Evolutionary conservation across 352 stramenopile genomes (phyloP).

Genomic region (Pythium coloratum): DNA sequence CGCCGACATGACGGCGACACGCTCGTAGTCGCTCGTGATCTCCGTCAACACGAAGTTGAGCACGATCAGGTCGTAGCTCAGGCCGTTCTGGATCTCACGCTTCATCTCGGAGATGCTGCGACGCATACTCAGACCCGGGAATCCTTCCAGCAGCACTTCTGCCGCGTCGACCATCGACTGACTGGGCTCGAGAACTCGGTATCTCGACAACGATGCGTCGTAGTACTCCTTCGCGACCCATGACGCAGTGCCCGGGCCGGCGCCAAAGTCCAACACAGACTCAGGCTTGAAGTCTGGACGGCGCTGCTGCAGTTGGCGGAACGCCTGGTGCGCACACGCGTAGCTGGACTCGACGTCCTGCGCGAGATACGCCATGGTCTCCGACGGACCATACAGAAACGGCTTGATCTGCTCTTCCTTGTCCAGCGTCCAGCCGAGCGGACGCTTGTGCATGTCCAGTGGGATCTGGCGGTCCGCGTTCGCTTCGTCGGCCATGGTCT

Average conservation of each 20-base stretch:
- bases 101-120: conserved; percentile 74
- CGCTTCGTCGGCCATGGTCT: conserved; percentile 45
- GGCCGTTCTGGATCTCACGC: conserved; percentile 63
- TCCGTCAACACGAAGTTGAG: conserved; percentile 78
- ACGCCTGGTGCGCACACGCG: conserved; percentile 65
- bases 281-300: conserved; percentile 57
- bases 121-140: conserved; percentile 72
- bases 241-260: conserved; percentile 67
- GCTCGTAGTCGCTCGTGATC: conserved; percentile 83
- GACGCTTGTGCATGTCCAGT: conserved; percentile 76
- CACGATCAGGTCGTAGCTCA: conserved; percentile 79
- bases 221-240: conserved; percentile 81
- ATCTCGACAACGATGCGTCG: conserved; percentile 54
- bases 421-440: conserved; percentile 79
- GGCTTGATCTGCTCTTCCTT: conserved; percentile 60
- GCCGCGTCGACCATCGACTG: conserved; percentile 86
- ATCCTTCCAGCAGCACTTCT: conserved; percentile 67
- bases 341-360: conserved; percentile 77
- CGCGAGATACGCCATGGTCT: conserved; percentile 75
- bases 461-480: conserved; percentile 54
- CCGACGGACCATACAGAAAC: conserved; percentile 64
- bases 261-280: conserved; percentile 78
- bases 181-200: conserved; percentile 79
- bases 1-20: conserved; percentile 70
- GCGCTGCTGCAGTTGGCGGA: conserved; percentile 59